Percentiles rank a stretch among this genome's conserved stretches.
Conservation (phyloP, 257 asterid genomes). For the Hygrophila difformis region DNA sequence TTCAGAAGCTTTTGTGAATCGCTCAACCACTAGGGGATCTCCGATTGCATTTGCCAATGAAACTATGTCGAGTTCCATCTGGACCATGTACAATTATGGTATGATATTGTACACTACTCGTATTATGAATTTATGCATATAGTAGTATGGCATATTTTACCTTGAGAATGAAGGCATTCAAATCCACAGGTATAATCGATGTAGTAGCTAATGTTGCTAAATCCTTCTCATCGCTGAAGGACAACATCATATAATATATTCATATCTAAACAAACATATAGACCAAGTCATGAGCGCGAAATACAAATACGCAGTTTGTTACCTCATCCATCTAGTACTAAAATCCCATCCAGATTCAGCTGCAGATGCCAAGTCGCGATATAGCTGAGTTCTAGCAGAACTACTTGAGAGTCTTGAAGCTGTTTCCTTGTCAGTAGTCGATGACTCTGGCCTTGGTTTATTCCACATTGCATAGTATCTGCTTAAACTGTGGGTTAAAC, state of each 20-base stretch:
- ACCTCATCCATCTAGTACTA: slow-evolving; percentile 97
- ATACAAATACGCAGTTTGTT: neutral
- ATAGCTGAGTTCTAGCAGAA: slow-evolving; percentile 41
- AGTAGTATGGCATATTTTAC: slow-evolving; percentile 21
- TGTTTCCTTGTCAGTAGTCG: slow-evolving; percentile 51
- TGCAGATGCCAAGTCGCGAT: slow-evolving; percentile 73
- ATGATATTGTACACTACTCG: slow-evolving; percentile 4
- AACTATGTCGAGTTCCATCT: slow-evolving; percentile 90
- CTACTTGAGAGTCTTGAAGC: slow-evolving; percentile 54
- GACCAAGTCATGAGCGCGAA: neutral
- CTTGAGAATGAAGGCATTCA: slow-evolving; percentile 77
- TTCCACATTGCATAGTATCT: slow-evolving; percentile 92
- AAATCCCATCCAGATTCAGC: slow-evolving; percentile 99
- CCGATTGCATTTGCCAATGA: slow-evolving; percentile 48
- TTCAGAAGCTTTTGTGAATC: slow-evolving; percentile 43
- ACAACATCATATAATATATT: neutral
- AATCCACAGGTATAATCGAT: slow-evolving; percentile 73
- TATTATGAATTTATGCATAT: neutral
- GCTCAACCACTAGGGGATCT: slow-evolving; percentile 26
- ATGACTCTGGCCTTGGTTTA: slow-evolving; percentile 85
- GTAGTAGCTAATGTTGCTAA: slow-evolving; percentile 68
- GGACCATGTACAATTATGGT: slow-evolving; percentile 6
- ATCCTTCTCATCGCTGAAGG: slow-evolving; percentile 55
- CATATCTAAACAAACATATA: neutral
- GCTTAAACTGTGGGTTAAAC: slow-evolving; percentile 46